Evolutionary conservation across 2,329 filamentous ascomycete species (phyloP).

Genomic region (Penicillium brasilianum): DNA sequence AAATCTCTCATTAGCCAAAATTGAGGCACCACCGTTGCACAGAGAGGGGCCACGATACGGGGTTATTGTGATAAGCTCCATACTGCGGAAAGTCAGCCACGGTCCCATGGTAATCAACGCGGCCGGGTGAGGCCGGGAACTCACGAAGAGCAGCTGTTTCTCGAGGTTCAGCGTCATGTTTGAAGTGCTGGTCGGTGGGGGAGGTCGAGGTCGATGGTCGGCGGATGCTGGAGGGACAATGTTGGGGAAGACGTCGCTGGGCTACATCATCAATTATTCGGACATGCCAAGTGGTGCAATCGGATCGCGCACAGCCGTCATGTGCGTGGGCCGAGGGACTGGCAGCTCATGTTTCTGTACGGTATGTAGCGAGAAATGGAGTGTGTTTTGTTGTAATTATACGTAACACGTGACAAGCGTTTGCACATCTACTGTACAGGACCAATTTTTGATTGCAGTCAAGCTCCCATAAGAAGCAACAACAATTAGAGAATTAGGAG

Average conservation of each 20-base stretch:
- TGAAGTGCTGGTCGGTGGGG: slow-evolving; percentile 11
- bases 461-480: neutral
- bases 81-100: slow-evolving; percentile 55
- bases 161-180: slow-evolving; percentile 63
- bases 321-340: slow-evolving; percentile 25
- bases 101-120: neutral
- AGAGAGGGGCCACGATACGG: slow-evolving; percentile 50
- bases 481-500: neutral
- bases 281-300: slow-evolving; percentile 24
- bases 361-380: neutral
- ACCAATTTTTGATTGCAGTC: neutral
- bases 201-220: slow-evolving; percentile 6
- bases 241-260: slow-evolving; percentile 12
- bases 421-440: neutral
- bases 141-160: slow-evolving; percentile 69
- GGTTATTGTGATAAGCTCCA: slow-evolving; percentile 69
- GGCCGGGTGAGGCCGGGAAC: slow-evolving; percentile 36
- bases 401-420: neutral
- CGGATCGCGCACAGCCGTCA: slow-evolving; percentile 12
- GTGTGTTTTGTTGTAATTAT: slow-evolving; percentile 6
- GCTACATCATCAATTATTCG: slow-evolving; percentile 24
- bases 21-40: slow-evolving; percentile 25
- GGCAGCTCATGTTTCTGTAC: slow-evolving; percentile 11
- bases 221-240: slow-evolving; percentile 10
- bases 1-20: slow-evolving; percentile 21